Percentiles rank a stretch among this genome's conserved stretches.
Evolutionary conservation across 148 eudicot species (phyloP).

Genomic region (Mesembryanthemum crystallinum): DNA sequence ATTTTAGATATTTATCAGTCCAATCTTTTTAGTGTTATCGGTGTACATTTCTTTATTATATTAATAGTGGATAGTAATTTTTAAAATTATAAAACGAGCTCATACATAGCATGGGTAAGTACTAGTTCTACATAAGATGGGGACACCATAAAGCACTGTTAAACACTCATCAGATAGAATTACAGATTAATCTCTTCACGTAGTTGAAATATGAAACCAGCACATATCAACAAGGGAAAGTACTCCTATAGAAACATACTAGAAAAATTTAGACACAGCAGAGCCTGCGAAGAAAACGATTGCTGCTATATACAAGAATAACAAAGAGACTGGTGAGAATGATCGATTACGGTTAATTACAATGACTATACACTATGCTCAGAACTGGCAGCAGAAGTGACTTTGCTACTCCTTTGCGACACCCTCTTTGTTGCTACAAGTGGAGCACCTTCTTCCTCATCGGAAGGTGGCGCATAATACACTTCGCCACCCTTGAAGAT

Average conservation of each 20-base stretch:
- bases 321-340: neutral
- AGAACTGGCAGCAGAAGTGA: conserved; percentile 43
- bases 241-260: neutral
- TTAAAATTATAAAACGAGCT: no score
- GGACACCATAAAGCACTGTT: no score
- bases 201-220: no score
- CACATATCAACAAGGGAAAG: no score
- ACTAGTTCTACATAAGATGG: no score
- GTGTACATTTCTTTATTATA: no score
- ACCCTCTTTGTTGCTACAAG: conserved; percentile 69
- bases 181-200: no score
- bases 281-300: neutral
- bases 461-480: conserved; percentile 31
- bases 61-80: no score
- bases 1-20: no score
- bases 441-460: conserved; percentile 66
- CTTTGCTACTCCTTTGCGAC: conserved; percentile 50
- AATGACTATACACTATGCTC: conserved; percentile 26
- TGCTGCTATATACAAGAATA: neutral
- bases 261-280: neutral
- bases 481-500: conserved; percentile 59
- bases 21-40: no score
- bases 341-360: neutral
- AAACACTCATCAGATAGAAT: no score
- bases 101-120: no score